Evolutionary conservation across 768 basidiomycete species (phyloP).

Genomic region (Kwoniella dejecticola): DNA sequence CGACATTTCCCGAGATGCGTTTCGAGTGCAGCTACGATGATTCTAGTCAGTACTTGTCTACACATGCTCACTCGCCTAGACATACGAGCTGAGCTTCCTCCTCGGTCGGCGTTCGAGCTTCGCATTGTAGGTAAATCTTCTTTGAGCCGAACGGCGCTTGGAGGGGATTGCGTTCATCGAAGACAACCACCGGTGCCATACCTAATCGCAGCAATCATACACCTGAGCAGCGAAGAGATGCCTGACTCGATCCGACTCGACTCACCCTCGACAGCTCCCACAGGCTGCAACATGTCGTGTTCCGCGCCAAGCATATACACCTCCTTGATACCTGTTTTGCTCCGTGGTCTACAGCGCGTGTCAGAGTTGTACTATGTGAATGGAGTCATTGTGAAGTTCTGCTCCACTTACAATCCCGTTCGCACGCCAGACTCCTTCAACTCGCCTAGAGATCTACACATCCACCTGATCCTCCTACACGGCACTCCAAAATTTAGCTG

Average conservation of each 20-base stretch:
- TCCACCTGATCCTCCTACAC: conserved; percentile 28
- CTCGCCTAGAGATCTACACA: conserved; percentile 15
- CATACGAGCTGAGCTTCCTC: background rate
- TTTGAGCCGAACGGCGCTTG: conserved; percentile 18
- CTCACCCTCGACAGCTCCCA: conserved; percentile 26
- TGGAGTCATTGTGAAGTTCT: too few species aligned
- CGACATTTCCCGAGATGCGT: background rate
- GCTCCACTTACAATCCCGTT: conserved; percentile 20
- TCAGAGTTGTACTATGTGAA: too few species aligned
- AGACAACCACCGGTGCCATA: conserved; percentile 14
- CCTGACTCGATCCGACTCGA: too few species aligned
- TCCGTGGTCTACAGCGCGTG: conserved; percentile 16
- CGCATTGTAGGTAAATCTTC: conserved; percentile 23
- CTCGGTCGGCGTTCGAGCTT: conserved; percentile 8
- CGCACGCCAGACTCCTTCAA: conserved; percentile 14
- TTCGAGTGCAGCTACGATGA: conserved; percentile 2
- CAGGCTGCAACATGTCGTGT: conserved; percentile 21
- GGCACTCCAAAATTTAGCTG: background rate
- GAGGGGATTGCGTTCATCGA: conserved; percentile 31
- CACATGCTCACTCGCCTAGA: too few species aligned
- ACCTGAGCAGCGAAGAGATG: too few species aligned
- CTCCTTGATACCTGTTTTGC: conserved; percentile 14
- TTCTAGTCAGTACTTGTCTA: background rate
- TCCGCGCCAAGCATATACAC: conserved; percentile 22
- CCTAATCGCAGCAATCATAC: too few species aligned